Evolutionary conservation across 495 filamentous ascomycete species (phyloP), one percentile per base, ranked within the genome.

Genomic region (Daldinia vernicosa): DNA sequence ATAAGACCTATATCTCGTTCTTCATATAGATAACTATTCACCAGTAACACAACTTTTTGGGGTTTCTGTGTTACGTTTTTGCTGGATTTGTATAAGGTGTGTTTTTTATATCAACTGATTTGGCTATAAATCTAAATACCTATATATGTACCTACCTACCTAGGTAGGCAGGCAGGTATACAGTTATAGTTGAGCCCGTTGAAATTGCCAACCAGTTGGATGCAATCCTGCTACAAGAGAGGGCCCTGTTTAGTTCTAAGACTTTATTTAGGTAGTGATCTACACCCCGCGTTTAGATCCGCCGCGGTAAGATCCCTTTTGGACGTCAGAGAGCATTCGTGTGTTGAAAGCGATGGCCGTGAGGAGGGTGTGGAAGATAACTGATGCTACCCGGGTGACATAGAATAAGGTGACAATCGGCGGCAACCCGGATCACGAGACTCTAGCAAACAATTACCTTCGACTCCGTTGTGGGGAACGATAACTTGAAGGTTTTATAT

Each of bases 261-360:
- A n/a, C 50, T 28, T 50, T n/a, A n/a, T n/a, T n/a, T n/a, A n/a
- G n/a, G n/a, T n/a, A 6, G 27, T 26, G 39, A 62, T 62, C 57
- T 56, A 40, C 43, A 40, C 59, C 47, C 40, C 51, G 33, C 51
- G 30, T 26, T 55, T 70, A 65, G 67, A 63, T 63, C 52, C 58
- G 52, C 47, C 43, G 69, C 63, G 37, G 59, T 63, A 53, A 63
- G 69, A 67, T 64, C 54, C 52, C 64, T 63, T 28, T 67, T 71
- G 35, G 33, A 53, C 58, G 30, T 50, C 12, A 14, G 54, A 33
- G 50, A 59, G 26, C 45, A 63, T 66, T 67, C 63, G 58, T 63
- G 58, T 59, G 45, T 43, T 51, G 43, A 58, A 33, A 52, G 52
- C n/a, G 50, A 53, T 66, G 58, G 47, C 58, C 12, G 22, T 45